A percentile compares a stretch with the other conserved stretches of the same genome.
phyloP scores from a whole-genome alignment of 192 early-diverging fungal species.

The Gaertneriomyces semiglobifer region DNA sequence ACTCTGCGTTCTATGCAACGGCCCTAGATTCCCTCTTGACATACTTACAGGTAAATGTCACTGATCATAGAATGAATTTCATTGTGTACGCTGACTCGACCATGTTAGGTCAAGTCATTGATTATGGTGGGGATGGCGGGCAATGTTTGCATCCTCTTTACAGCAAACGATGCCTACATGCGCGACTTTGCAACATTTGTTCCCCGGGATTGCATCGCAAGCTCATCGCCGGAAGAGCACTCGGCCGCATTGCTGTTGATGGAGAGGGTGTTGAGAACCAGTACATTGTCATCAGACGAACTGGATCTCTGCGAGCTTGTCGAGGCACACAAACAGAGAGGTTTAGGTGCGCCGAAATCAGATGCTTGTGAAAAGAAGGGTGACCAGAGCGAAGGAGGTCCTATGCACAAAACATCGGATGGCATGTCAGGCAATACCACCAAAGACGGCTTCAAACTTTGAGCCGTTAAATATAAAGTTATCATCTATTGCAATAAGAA shows the following conservation, averaged over 20 bases:
- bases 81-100: background rate
- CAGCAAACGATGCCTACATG: conserved; percentile 28
- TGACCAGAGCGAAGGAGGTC: background rate
- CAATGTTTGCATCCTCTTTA: conserved; percentile 22
- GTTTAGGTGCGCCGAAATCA: background rate
- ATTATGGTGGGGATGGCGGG: conserved; percentile 27
- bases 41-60: conserved; percentile 11
- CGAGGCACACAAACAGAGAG: conserved; percentile 1
- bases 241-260: conserved; percentile 21
- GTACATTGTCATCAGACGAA: conserved; percentile 9
- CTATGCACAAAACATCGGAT: background rate
- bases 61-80: background rate
- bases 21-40: conserved; percentile 16
- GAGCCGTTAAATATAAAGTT: too few relatives aligned
- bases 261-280: conserved; percentile 16
- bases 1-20: conserved; percentile 25
- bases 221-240: conserved; percentile 13
- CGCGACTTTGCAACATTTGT: conserved; percentile 20
- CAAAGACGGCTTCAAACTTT: too few relatives aligned
- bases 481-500: too few relatives aligned
- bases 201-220: conserved; percentile 22
- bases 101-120: conserved; percentile 8
- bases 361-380: background rate
- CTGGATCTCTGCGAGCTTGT: conserved; percentile 12
- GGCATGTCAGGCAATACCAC: background rate